A percentile compares a stretch with the other conserved stretches of the same genome.
Evolutionary conservation across 257 asterid species (phyloP).

Genomic region (Nicotiana tomentosiformis): DNA sequence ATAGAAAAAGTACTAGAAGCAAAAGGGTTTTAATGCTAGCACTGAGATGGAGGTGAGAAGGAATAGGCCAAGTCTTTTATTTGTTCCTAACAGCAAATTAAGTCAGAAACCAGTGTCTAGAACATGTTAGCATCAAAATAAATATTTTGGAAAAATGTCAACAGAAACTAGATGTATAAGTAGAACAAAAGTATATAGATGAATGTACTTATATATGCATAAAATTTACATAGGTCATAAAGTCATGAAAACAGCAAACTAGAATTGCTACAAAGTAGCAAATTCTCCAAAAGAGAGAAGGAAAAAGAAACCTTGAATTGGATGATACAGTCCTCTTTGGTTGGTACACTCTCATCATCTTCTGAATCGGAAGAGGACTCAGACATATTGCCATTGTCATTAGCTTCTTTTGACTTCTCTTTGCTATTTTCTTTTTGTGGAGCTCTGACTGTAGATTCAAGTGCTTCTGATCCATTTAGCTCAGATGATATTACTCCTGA

Average conservation of each 20-base stretch:
- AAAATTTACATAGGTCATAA: neutral
- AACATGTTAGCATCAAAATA: neutral
- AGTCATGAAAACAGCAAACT: neutral
- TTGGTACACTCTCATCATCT: constrained; percentile 80
- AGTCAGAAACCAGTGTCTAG: neutral
- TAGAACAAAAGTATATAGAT: neutral
- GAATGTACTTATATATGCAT: neutral
- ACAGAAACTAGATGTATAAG: neutral
- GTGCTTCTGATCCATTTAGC: constrained; percentile 55
- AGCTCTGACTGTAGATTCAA: constrained; percentile 40
- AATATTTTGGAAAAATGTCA: neutral
- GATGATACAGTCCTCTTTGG: constrained; percentile 71
- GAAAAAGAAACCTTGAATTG: constrained; percentile 68
- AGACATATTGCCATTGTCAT: constrained; percentile 63
- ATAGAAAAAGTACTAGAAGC: neutral
- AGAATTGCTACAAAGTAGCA: neutral
- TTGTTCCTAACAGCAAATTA: neutral
- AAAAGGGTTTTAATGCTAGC: neutral
- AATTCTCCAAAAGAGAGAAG: constrained; percentile 1
- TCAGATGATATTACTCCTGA: constrained; percentile 46
- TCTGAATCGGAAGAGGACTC: constrained; percentile 94
- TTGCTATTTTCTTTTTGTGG: constrained; percentile 53
- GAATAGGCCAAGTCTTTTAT: neutral
- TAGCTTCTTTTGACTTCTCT: constrained; percentile 59
- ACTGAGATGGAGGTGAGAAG: neutral